phyloP scores from a whole-genome alignment of 345 rosid genomes.

The Nephelium lappaceum region DNA sequence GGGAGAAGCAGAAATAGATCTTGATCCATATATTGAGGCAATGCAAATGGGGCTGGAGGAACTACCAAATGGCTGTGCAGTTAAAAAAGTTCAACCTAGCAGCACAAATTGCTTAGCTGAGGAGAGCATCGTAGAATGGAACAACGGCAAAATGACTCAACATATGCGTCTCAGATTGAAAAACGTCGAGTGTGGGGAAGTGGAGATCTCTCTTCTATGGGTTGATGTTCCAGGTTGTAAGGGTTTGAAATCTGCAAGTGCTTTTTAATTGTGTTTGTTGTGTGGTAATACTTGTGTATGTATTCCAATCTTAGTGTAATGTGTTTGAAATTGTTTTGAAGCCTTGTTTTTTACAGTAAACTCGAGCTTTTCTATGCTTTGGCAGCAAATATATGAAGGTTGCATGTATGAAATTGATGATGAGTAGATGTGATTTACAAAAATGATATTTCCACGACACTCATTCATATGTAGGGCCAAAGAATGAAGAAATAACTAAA shows the following conservation, averaged over 20 bases:
- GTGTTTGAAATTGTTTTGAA: not conserved
- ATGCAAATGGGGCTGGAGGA: constrained; percentile 41
- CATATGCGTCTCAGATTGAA: constrained; percentile 54
- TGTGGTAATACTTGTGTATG: not conserved
- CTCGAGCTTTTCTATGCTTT: too few relatives aligned
- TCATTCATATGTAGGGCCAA: too few relatives aligned
- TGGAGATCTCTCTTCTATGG: constrained; percentile 72
- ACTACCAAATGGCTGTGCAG: constrained; percentile 57
- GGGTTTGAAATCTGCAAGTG: constrained; percentile 23
- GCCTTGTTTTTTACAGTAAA: too few relatives aligned
- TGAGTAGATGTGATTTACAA: not conserved
- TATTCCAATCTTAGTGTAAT: not conserved
- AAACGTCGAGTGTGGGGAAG: constrained; percentile 67
- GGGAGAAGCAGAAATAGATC: constrained; percentile 79
- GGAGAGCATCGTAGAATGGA: constrained; percentile 53
- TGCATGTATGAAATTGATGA: not conserved
- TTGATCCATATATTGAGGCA: constrained; percentile 57
- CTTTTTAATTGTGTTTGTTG: not conserved
- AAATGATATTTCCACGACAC: too few relatives aligned
- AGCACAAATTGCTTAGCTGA: constrained; percentile 53
- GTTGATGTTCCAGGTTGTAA: constrained; percentile 44
- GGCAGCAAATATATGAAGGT: not conserved
- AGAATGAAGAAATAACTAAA: too few relatives aligned
- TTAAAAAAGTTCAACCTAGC: constrained; percentile 50
- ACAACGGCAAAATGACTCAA: constrained; percentile 54